A percentile compares a stretch with the other conserved stretches of the same genome.
Evolutionary conservation across 1,139 yeast genomes (phyloP).

Genomic region (Pneumocystis oryctolagi): DNA sequence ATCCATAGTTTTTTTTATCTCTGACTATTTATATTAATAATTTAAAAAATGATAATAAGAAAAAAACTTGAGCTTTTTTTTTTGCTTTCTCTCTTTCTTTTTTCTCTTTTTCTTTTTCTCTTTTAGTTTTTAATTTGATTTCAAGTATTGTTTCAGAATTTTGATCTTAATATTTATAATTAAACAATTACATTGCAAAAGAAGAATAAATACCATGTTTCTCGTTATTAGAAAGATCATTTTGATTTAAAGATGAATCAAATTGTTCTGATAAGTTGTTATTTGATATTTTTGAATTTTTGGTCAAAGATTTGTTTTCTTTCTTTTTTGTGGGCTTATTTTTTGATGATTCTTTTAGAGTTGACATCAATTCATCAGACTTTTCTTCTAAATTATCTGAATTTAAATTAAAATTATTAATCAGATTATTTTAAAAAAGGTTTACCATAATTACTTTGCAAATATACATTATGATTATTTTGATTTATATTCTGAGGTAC

Average conservation of each 20-base stretch:
- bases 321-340: conserved; percentile 4
- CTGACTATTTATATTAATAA: conserved; percentile 16
- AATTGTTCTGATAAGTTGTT: conserved; percentile 11
- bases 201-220: conserved; percentile 39
- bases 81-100: conserved; percentile 90
- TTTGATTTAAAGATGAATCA: conserved; percentile 9
- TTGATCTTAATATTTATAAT: conserved; percentile 30
- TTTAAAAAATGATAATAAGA: conserved; percentile 41
- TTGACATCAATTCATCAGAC: conserved; percentile 3
- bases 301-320: conserved; percentile 13
- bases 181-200: conserved; percentile 16
- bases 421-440: too few species aligned
- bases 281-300: conserved; percentile 10
- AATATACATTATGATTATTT: background rate
- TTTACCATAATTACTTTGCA: background rate
- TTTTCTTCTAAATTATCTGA: background rate
- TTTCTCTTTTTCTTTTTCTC: conserved; percentile 94
- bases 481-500: background rate
- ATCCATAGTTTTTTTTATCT: conserved; percentile 20
- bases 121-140: conserved; percentile 68
- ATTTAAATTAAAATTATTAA: background rate
- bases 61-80: conserved; percentile 61
- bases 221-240: conserved; percentile 27
- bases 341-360: conserved; percentile 8
- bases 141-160: conserved; percentile 30